These are phyloP conservation scores for Physcomitrium patens DNA, from an alignment of 225 moss, liverwort and hornwort genomes.

Conservation along the genomic window DNA sequence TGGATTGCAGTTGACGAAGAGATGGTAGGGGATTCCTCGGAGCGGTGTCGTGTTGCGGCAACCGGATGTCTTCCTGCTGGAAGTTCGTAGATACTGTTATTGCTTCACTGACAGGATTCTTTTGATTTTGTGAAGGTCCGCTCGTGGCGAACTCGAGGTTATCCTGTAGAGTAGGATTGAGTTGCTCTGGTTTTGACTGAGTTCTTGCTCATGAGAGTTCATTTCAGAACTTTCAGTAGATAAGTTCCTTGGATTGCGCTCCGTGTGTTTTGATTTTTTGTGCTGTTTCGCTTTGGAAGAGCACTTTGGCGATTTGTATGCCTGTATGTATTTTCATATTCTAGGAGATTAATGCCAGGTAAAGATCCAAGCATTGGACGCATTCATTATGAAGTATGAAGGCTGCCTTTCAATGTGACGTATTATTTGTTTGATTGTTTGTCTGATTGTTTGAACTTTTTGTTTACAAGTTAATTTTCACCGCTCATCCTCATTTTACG, in stretches of 20 bases:
- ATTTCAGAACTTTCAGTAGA: background rate
- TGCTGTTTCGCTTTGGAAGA: background rate
- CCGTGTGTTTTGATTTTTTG: background rate
- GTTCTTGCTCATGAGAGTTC: background rate
- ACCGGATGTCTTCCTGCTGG: background rate
- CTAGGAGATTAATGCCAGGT: background rate
- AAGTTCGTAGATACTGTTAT: background rate
- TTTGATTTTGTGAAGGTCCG: background rate
- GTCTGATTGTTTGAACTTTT: background rate
- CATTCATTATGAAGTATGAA: no score
- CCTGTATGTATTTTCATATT: no score
- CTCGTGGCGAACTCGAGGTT: background rate
- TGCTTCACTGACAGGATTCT: background rate
- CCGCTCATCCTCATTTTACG: no score
- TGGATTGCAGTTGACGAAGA: background rate
- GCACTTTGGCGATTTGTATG: background rate
- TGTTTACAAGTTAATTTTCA: background rate
- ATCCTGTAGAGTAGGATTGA: background rate
- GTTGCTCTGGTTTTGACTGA: background rate
- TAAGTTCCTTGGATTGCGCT: background rate
- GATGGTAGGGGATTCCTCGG: constrained; percentile 4
- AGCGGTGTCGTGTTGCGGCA: constrained; percentile 21
- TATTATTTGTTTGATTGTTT: background rate
- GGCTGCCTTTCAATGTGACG: no score
- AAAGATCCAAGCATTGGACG: background rate